Percentiles rank a stretch among this genome's conserved stretches.
Conservation (phyloP, 768 basidiomycete genomes). For the Dioszegia aurantiaca region DNA sequence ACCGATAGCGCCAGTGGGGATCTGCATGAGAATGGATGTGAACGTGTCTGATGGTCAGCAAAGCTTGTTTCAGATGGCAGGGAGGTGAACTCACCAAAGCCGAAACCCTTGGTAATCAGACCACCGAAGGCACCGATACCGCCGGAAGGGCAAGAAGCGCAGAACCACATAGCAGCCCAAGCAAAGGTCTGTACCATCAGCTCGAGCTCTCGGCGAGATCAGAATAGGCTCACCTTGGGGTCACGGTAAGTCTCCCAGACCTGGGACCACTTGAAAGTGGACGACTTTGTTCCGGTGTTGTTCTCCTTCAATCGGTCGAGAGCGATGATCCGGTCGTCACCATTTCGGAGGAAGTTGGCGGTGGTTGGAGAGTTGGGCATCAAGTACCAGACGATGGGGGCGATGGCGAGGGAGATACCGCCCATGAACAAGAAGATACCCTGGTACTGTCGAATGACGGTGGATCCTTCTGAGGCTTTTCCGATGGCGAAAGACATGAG, state of each 20-base stretch:
- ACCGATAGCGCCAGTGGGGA: constrained; percentile 45
- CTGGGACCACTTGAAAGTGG: constrained; percentile 45
- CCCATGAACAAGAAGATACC: constrained; percentile 49
- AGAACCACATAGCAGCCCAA: constrained; percentile 47
- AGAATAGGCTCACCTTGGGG: constrained; percentile 25
- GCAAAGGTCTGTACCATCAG: constrained; percentile 27
- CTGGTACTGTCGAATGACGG: constrained; percentile 33
- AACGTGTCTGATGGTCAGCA: constrained; percentile 22
- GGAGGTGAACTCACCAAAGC: constrained; percentile 22
- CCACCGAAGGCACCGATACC: constrained; percentile 48
- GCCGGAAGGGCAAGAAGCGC: constrained; percentile 43
- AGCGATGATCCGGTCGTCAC: constrained; percentile 48
- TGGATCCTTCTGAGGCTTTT: constrained; percentile 16
- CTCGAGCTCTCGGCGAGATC: neutral
- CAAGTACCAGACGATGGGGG: constrained; percentile 40
- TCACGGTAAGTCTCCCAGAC: constrained; percentile 44
- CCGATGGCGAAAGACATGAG: constrained; percentile 40
- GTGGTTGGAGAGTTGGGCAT: constrained; percentile 47
- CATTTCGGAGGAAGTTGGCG: constrained; percentile 45
- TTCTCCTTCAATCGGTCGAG: constrained; percentile 48
- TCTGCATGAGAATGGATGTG: constrained; percentile 46
- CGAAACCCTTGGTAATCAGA: constrained; percentile 40
- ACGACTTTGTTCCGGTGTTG: constrained; percentile 47
- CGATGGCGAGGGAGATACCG: constrained; percentile 34
- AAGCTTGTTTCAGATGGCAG: neutral